Conservation (phyloP, 2,329 filamentous ascomycete genomes). For the Fusarium palustre region DNA sequence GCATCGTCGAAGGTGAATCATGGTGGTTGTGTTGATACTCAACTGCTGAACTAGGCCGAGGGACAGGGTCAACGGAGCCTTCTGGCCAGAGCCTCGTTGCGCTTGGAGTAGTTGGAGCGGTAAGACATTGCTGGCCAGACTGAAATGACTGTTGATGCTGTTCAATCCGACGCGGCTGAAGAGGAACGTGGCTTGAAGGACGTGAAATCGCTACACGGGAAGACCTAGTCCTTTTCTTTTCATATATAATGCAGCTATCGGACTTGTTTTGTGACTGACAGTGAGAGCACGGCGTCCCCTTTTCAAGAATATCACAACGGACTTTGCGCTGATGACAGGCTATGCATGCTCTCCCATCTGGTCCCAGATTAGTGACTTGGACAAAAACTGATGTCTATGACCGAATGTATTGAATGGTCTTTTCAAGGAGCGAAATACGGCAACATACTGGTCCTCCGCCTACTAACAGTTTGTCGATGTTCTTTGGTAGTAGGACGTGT, state of each 20-base stretch:
- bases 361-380: neutral
- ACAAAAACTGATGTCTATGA: neutral
- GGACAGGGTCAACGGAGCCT: neutral
- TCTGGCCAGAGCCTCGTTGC: conserved; percentile 29
- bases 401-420: neutral
- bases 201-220: conserved; percentile 48
- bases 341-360: conserved; percentile 58
- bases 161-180: conserved; percentile 58
- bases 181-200: conserved; percentile 50
- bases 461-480: neutral
- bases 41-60: conserved; percentile 30
- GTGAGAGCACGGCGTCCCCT: conserved; percentile 62
- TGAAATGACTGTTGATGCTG: neutral
- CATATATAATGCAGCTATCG: conserved; percentile 61
- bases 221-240: conserved; percentile 59
- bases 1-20: conserved; percentile 28
- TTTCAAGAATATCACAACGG: conserved; percentile 61
- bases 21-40: conserved; percentile 10
- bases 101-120: conserved; percentile 41
- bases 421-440: neutral
- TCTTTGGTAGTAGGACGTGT: neutral
- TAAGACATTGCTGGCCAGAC: conserved; percentile 50
- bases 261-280: conserved; percentile 56
- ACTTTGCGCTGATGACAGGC: conserved; percentile 64
- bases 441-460: conserved; percentile 34